phyloP scores from a whole-genome alignment of 768 basidiomycete species.

The Mycena venus region DNA sequence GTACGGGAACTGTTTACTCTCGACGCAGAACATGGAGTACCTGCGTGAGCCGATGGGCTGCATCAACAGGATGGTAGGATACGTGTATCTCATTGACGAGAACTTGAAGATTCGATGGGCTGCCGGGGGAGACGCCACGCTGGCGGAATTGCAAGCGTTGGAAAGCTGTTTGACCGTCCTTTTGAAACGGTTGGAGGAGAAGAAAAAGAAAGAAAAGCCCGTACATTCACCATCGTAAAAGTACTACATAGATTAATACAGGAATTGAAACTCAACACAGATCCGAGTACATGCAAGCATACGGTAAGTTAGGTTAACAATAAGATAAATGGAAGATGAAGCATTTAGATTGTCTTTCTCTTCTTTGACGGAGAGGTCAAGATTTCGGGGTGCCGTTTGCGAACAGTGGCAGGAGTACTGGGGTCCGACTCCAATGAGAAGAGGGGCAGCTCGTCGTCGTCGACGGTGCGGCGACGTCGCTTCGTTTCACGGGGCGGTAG shows the following conservation, averaged over 20 bases:
- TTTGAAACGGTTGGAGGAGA: conserved; percentile 65
- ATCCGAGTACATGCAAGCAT: conserved; percentile 1
- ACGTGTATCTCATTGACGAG: conserved; percentile 91
- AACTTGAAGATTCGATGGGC: conserved; percentile 92
- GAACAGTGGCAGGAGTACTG: not conserved
- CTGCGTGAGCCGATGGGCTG: conserved; percentile 88
- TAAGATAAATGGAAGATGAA: conserved; percentile 8
- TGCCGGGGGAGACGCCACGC: conserved; percentile 86
- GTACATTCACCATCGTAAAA: not conserved
- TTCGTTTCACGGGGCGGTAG: conserved; percentile 8
- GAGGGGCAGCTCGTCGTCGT: conserved; percentile 20
- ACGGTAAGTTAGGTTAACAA: conserved; percentile 4
- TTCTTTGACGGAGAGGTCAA: conserved; percentile 7
- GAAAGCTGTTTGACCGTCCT: conserved; percentile 79
- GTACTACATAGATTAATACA: not conserved
- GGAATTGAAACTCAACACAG: not conserved
- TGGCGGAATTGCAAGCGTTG: conserved; percentile 78
- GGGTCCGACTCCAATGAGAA: not conserved
- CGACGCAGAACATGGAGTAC: conserved; percentile 88
- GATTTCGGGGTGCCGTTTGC: not conserved
- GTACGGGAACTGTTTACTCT: conserved; percentile 83
- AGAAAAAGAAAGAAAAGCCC: conserved; percentile 39
- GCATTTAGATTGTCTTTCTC: conserved; percentile 16
- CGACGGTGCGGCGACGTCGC: conserved; percentile 1
- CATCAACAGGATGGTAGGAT: conserved; percentile 91